Base-by-base conservation (phyloP, 768 basidiomycete genomes). In the Auricularia heimuer region DNA sequence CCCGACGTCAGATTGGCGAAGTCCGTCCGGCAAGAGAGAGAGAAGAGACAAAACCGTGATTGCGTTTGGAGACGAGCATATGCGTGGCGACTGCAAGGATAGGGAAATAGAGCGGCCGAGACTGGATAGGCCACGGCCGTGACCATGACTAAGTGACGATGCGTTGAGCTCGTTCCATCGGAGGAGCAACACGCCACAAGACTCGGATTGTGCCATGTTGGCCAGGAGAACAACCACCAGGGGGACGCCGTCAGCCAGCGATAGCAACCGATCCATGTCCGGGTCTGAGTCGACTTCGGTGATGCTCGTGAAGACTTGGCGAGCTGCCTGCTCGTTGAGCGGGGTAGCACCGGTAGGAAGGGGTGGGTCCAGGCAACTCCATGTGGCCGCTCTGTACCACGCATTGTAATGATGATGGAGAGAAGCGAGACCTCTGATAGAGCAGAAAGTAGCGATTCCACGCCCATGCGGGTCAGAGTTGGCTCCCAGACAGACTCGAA, bases 161-260 rank as follows among this genome's bases (percentile, higher is more conserved):
- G 39, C 12, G 7, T 14, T 42, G 39, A 14, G 8, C 12, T 42
- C 39, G 39, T 42, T 42, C 39, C 39, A 42, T 14, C 39, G 7
- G 7, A 8, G 39, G 39, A 42, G 42, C 65, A 70, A 68, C 3
- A 45, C 62, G 62, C 67, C 68, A 2, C 65, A 62, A 35, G 65
- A 65, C 39, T 70, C 69, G 14, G 65, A 66, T 64, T 71, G 63
- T 3, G 69, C 62, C 16, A 70, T 63, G 34, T 67, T 70, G 33
- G 68, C 69, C 70, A 71, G 67, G 18, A 71, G 68, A 10, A 65
- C 62, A 34, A 71, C 64, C 21, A 69, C 70, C 1, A 71, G 70
- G 21, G 70, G 70, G n/a, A 71, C 61, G 54, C 34, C 65, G n/a
- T 70, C 70, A 51, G 70, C 65, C 18, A 67, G 65, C 44, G 61